Base-by-base conservation (phyloP, 805 yeast species). In the Candida manassasensis region DNA sequence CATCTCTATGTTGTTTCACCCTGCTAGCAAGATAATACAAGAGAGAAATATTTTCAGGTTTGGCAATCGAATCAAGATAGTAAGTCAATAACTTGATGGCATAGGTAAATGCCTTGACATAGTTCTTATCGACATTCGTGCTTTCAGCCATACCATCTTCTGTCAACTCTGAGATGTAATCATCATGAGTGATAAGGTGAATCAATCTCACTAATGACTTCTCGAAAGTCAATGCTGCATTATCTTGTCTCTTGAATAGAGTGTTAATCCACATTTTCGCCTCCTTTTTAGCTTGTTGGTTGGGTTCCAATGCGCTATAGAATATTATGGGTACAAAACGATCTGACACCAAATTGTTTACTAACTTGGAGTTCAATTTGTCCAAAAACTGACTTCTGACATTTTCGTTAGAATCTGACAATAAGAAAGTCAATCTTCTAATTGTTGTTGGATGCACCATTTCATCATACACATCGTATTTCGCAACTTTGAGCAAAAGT, bases 291-390 rank as follows among this genome's bases (percentile, higher is more conserved):
- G 86, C 51, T 1, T 56, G 55, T 3, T 46, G 47, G 19, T 74
- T 71, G 0, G 94, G 90, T 49, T 88, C 97, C 49, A 76, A 79
- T 0, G 93, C 95, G 47, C 74, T 67, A 51, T 84, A 81, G 52
- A 82, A 85, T 0, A 84, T 61, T 15, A 85, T 53, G 0, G 87
- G 80, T 28, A 83, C 49, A 47, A 79, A 86, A 41, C 77, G 70
- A 37, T 79, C 80, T 0, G 94, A 77, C 3, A 87, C 67, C 7
- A 53, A 43, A 34, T 71, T 77, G 17, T 59, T 55, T 18, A 79
- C 69, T 32, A 84, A 57, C 36, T 67, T 64, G 22, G 67, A 67
- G 40, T 79, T 75, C 40, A 85, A 46, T 22, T 64, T 63, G 19
- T 59, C 58, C 24, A 80, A 53, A 42, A 84, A 79, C 3, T 45